Evolutionary conservation across 805 yeast genomes (phyloP).

Genomic region (Torulaspora microellipsoides): DNA sequence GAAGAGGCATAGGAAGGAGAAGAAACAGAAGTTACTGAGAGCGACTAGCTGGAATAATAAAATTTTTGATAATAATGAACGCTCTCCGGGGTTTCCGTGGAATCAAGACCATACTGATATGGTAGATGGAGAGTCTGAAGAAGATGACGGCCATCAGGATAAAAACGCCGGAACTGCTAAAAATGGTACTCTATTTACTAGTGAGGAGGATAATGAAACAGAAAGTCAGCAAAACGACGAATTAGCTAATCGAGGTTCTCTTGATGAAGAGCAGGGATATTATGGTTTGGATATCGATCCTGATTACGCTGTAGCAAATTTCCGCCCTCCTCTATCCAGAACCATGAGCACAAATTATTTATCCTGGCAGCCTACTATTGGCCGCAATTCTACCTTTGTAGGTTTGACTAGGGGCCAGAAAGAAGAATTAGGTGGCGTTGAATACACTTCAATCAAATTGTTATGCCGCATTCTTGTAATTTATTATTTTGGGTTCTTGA

Average conservation of each 20-base stretch:
- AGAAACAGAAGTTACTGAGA: slow-evolving; percentile 3
- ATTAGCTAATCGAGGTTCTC: slow-evolving; percentile 4
- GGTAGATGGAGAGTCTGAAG: slow-evolving; percentile 2
- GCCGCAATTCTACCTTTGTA: slow-evolving; percentile 88
- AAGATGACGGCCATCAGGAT: not conserved
- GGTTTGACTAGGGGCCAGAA: slow-evolving; percentile 77
- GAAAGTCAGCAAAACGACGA: slow-evolving; percentile 14
- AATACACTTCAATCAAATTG: slow-evolving; percentile 81
- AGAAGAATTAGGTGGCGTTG: slow-evolving; percentile 96
- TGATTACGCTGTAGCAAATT: slow-evolving; percentile 9
- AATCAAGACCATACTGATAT: slow-evolving; percentile 17
- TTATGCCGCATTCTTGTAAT: slow-evolving; percentile 57
- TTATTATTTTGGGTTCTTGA: slow-evolving; percentile 75
- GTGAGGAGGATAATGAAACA: slow-evolving; percentile 9
- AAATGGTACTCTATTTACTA: not conserved
- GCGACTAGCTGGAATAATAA: slow-evolving; percentile 9
- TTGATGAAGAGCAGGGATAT: slow-evolving; percentile 35
- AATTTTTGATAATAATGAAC: slow-evolving; percentile 23
- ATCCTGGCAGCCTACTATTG: slow-evolving; percentile 88
- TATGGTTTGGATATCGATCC: slow-evolving; percentile 29
- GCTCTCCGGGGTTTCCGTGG: slow-evolving; percentile 9
- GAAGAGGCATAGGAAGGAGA: slow-evolving; percentile 21
- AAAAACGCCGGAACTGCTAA: not conserved
- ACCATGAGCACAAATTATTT: slow-evolving; percentile 59
- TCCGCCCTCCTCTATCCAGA: slow-evolving; percentile 22